Base-by-base conservation (phyloP, 192 early-diverging fungal genomes). In the Pilobolus umbonatus region DNA sequence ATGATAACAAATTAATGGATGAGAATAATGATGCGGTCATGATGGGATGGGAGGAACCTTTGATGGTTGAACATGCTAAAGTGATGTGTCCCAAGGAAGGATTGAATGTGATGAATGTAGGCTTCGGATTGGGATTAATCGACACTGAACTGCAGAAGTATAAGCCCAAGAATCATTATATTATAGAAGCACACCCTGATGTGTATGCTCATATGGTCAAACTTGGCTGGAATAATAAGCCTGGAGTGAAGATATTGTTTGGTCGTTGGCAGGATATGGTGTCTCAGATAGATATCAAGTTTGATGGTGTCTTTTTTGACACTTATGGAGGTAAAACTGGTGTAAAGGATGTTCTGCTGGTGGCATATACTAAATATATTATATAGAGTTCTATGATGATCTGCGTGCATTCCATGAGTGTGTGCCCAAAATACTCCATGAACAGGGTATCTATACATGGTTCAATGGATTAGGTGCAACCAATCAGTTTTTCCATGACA, bases 121-220 rank as follows among this genome's bases (percentile, higher is more conserved):
- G 95, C 3, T 97, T 95, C 74, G 95, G 92, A 5, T 80, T 98
- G 38, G 96, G 96, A 5, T 71, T 98, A 46, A 84, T 98, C 45
- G 96, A 98, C 66, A 74, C 60, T 25, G 84, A 82, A 25, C 69
- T 98, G 29, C 94, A 97, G 65, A 78, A 76, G 29, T 82, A 78
- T 25, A 67, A 72, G 2, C 95, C 92, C 1, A 59, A 61, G 5
- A 64, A 72, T 24, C 96, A 98, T 67, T 88, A 87, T 12, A 97
- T 98, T 66, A 91, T 96, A 38, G 96, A 98, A 71, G 96, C 96
- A 1, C 96, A 98, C 57, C 93, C 96, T 8, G 94, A 96, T 67
- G 96, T 98, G 24, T 94, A 92, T 70, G 80, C 80, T 28, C 80
- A 89, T 49, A 97, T 97, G 92, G 49, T 85, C 30, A 72, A 73